Evolutionary conservation across 1,284 basidiomycete genomes (phyloP).

Genomic region (Irpex sp.): DNA sequence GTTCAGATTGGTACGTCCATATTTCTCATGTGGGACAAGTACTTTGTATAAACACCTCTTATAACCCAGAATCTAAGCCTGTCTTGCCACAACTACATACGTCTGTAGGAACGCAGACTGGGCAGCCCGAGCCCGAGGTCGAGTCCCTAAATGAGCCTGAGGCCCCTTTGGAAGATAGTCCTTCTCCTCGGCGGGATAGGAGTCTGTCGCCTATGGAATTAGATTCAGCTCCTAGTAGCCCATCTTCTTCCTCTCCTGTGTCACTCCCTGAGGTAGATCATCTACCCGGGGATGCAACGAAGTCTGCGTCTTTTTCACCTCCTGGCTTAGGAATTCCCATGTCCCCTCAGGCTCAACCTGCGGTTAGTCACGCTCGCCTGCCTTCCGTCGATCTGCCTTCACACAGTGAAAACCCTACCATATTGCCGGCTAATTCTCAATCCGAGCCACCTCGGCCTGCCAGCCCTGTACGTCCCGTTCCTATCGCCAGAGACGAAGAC

Average conservation of each 20-base stretch:
- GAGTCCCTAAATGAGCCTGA: background rate
- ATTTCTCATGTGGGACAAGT: background rate
- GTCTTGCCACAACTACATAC: constrained; percentile 6
- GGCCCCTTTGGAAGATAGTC: background rate
- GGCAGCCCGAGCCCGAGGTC: constrained; percentile 11
- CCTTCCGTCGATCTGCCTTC: constrained; percentile 11
- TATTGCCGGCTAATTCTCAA: constrained; percentile 4
- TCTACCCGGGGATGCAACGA: background rate
- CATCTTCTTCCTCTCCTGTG: constrained; percentile 20
- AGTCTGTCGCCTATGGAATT: constrained; percentile 59
- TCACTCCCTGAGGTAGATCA: constrained; percentile 13
- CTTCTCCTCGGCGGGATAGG: constrained; percentile 27
- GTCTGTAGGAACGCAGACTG: constrained; percentile 31
- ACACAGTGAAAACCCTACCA: constrained; percentile 12
- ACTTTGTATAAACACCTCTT: background rate
- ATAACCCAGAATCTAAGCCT: background rate
- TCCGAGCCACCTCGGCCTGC: background rate
- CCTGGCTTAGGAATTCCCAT: constrained; percentile 9
- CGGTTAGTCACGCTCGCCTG: background rate
- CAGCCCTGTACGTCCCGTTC: background rate
- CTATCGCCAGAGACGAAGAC: background rate
- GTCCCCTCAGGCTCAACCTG: background rate
- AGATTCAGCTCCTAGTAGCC: constrained; percentile 39
- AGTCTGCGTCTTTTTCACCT: constrained; percentile 17
- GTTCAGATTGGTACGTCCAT: background rate